A percentile compares a stretch with the other conserved stretches of the same genome.
phyloP scores from a whole-genome alignment of 1,139 yeast genomes.

The Pichia kudriavzevii region DNA sequence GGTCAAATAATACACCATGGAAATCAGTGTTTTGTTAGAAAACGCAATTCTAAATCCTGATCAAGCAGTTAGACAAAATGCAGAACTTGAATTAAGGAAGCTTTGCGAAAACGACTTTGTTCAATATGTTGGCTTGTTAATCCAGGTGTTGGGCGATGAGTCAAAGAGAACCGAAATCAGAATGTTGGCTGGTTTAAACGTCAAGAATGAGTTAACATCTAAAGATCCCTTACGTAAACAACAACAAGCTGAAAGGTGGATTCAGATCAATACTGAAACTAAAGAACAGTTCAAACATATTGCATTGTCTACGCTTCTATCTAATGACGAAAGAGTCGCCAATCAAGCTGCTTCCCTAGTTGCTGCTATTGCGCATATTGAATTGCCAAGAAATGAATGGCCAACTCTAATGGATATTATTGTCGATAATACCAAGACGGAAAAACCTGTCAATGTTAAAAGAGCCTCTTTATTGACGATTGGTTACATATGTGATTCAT shows the following conservation, averaged over 20 bases:
- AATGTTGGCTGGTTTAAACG: conserved; percentile 82
- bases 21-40: conserved; percentile 67
- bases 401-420: conserved; percentile 74
- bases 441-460: conserved; percentile 71
- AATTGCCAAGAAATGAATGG: conserved; percentile 85
- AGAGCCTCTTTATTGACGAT: conserved; percentile 81
- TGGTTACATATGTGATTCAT: conserved; percentile 93
- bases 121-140: conserved; percentile 62
- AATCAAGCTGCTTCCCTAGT: conserved; percentile 88
- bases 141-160: conserved; percentile 65
- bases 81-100: conserved; percentile 70
- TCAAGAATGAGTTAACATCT: conserved; percentile 82
- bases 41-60: conserved; percentile 66
- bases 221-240: conserved; percentile 51
- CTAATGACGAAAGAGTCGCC: conserved; percentile 73
- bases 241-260: conserved; percentile 58
- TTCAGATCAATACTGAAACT: conserved; percentile 43
- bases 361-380: conserved; percentile 94
- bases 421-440: conserved; percentile 77
- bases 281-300: conserved; percentile 61
- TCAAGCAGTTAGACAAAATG: conserved; percentile 63
- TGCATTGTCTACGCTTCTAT: conserved; percentile 57
- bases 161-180: conserved; percentile 71
- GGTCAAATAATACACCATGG: no score
- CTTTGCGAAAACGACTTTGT: conserved; percentile 72